Percentiles rank a stretch among this genome's conserved stretches.
Conservation (phyloP, 352 stramenopile species). For the Phytophthora tubulina region DNA sequence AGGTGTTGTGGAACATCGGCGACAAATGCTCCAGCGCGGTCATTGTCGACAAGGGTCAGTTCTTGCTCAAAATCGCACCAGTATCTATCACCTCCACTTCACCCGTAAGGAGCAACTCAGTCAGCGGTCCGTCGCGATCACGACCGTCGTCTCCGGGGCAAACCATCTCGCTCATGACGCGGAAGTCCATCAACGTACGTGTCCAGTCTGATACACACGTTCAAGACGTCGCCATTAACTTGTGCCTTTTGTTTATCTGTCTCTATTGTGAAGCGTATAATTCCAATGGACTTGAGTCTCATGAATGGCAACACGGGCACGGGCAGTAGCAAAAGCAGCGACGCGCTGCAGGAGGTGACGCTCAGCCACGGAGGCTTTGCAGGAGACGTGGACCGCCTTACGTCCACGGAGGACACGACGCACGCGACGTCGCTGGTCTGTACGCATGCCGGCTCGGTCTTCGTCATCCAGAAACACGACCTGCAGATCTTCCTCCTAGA, state of each 20-base stretch:
- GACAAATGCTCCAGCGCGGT: slow-evolving; percentile 73
- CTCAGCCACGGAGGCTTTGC: slow-evolving; percentile 71
- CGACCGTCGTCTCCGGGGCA: slow-evolving; percentile 33
- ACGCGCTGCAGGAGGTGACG: slow-evolving; percentile 44
- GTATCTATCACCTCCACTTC: slow-evolving; percentile 16
- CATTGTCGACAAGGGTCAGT: slow-evolving; percentile 83
- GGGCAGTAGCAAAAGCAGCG: slow-evolving; percentile 34
- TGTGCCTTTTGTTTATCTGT: slow-evolving; percentile 8
- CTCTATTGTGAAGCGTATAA: slow-evolving; percentile 47
- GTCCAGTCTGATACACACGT: not conserved
- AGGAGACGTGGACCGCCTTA: slow-evolving; percentile 79
- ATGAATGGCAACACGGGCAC: slow-evolving; percentile 23
- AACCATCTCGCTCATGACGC: slow-evolving; percentile 32
- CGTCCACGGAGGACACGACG: slow-evolving; percentile 54
- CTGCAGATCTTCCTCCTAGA: slow-evolving; percentile 76
- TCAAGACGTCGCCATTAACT: slow-evolving; percentile 7
- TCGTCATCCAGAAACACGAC: slow-evolving; percentile 74
- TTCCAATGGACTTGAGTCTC: slow-evolving; percentile 67
- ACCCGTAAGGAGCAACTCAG: slow-evolving; percentile 19
- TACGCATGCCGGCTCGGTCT: slow-evolving; percentile 60
- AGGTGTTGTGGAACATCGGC: slow-evolving; percentile 81
- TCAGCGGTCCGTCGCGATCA: slow-evolving; percentile 24
- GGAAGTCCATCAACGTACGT: slow-evolving; percentile 67
- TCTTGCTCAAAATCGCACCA: slow-evolving; percentile 63
- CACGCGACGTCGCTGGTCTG: slow-evolving; percentile 74